Evolutionary conservation across 495 filamentous ascomycete species (phyloP), one percentile per base, ranked within the genome.

Genomic region (Neurospora terricola): DNA sequence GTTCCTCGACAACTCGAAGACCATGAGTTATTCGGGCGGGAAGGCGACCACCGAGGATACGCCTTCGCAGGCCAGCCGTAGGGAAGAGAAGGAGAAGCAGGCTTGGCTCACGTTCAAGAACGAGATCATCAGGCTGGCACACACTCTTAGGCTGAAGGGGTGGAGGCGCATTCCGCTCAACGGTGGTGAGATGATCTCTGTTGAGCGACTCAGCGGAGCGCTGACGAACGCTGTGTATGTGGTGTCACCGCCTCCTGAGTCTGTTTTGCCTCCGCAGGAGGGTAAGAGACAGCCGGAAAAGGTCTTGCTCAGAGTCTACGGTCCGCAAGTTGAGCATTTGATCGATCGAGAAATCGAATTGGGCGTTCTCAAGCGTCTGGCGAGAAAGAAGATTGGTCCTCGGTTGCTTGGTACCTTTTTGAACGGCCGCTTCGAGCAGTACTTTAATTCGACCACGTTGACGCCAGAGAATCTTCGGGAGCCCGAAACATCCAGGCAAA

Each of bases 361-460:
- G 38, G 88, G 89, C 69, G 96, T 98, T 70, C 87, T 99, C 23
- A 88, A 91, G 59, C 91, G 96, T 14, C 88, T 99, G 18, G 93
- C 93, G 14, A 88, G 91, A 40, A 96, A 97, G 87, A 91, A 91
- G 73, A 99, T 99, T 71, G 96, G 96, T 5, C 96, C 96, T 14
- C 89, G 93, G 27, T 84, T 99, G n/a, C 85, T 98, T 0, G 96
- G 96, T 9, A 98, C 93, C 4, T 99, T 99, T 79, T 85, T 84
- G 10, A 99, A 99, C 78, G 96, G 96, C n/a, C 90, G 96, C 23
- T 98, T 99, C 75, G 96, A 99, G 81, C 90, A 98, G 81, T 97
- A 90, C 80, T 91, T 96, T 76, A 87, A 97, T 77, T 93, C 96
- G 0, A 85, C 86, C 27, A 89, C 96, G 2, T 84, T 99, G 38